phyloP scores from a whole-genome alignment of 2,329 filamentous ascomycete genomes.

The Pseudogymnoascus sp. region DNA sequence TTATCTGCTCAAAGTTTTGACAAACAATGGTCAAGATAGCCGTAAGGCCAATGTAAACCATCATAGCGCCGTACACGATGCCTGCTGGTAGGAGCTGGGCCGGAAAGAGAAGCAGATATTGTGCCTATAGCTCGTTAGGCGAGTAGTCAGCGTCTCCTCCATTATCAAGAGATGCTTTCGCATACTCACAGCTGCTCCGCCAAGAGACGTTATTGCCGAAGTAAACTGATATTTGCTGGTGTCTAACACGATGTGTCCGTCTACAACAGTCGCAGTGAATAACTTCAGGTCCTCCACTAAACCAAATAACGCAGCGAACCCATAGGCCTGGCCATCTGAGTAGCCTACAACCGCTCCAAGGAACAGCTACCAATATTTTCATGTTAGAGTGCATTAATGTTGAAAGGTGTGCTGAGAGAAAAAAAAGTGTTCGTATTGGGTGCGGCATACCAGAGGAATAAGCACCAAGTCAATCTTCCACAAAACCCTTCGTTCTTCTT shows the following conservation, averaged over 20 bases:
- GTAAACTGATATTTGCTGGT: too few species aligned
- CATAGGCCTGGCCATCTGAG: conserved; percentile 9
- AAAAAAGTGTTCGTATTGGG: not conserved
- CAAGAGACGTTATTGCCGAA: too few species aligned
- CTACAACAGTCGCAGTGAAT: too few species aligned
- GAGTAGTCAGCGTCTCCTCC: too few species aligned
- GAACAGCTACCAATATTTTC: not conserved
- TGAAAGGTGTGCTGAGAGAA: too few species aligned
- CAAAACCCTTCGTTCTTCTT: conserved; percentile 14
- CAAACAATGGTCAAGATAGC: not conserved
- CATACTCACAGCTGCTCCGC: too few species aligned
- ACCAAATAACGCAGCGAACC: not conserved
- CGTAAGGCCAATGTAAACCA: not conserved
- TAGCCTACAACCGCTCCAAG: not conserved
- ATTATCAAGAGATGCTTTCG: too few species aligned
- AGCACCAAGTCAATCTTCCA: conserved; percentile 13
- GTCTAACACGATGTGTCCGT: too few species aligned
- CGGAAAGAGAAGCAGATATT: conserved; percentile 9
- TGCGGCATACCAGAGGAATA: conserved; percentile 7
- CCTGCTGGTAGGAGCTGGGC: not conserved
- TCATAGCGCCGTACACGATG: not conserved
- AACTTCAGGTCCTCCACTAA: too few species aligned
- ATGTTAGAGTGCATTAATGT: too few species aligned
- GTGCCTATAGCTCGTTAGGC: not conserved
- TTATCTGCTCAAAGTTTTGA: not conserved